A percentile compares a stretch with the other conserved stretches of the same genome.
phyloP scores from a whole-genome alignment of 202 grass and related monocot species.

The Schoenoplectus tabernaemontani region DNA sequence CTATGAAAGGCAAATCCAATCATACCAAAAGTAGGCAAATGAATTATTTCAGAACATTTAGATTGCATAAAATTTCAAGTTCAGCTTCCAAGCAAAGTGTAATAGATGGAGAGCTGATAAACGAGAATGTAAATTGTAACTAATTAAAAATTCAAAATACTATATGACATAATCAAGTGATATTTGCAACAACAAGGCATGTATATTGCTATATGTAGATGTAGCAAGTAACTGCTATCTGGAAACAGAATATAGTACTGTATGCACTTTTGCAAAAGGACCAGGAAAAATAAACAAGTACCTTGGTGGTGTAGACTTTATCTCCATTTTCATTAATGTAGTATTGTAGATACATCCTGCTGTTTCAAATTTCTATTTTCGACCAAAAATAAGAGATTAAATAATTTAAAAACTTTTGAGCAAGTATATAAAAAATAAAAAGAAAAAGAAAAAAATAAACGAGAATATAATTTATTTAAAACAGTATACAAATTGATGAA shows the following conservation, averaged over 20 bases:
- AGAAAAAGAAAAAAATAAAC: neutral
- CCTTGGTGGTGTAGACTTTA: conserved; percentile 99
- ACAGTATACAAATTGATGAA: neutral
- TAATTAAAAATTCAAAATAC: neutral
- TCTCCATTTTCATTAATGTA: conserved; percentile 95
- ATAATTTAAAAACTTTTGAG: neutral
- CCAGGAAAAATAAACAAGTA: neutral
- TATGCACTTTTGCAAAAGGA: neutral
- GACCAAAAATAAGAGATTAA: neutral
- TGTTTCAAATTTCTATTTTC: neutral
- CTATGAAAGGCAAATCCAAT: neutral
- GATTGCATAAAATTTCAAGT: neutral
- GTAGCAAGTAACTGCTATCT: neutral
- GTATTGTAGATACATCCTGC: conserved; percentile 85
- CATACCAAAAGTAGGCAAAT: neutral
- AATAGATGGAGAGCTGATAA: neutral
- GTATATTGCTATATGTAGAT: neutral
- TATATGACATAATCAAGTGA: too few relatives aligned
- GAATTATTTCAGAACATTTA: neutral
- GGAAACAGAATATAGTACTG: neutral
- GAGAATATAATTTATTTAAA: neutral
- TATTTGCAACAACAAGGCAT: too few relatives aligned
- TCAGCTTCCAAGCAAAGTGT: neutral
- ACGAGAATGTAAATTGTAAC: neutral
- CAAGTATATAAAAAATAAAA: neutral